Conservation (phyloP, 352 stramenopile species). For the Phytopythium vexans region DNA sequence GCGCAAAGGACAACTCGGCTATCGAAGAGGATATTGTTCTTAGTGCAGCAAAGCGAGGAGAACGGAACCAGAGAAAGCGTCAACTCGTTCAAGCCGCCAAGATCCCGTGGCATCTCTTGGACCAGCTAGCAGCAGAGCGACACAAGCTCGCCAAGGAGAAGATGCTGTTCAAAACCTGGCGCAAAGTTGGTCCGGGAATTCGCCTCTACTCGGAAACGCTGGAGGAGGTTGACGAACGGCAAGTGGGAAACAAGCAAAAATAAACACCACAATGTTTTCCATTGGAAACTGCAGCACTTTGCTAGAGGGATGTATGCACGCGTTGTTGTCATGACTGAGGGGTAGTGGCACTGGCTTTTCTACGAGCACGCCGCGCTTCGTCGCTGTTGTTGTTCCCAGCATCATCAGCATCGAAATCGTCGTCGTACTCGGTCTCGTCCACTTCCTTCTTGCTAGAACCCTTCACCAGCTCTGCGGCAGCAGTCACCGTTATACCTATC, state of each 20-base stretch:
- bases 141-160: conserved; percentile 53
- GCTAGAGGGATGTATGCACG: too few species aligned
- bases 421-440: conserved; percentile 32
- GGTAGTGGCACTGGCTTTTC: too few species aligned
- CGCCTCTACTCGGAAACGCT: conserved; percentile 1
- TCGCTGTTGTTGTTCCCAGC: conserved; percentile 3
- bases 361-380: too few species aligned
- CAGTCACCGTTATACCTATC: neutral
- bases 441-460: conserved; percentile 8
- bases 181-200: conserved; percentile 21
- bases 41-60: neutral
- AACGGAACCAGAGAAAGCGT: conserved; percentile 30
- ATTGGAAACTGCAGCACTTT: too few species aligned
- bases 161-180: conserved; percentile 55
- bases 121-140: conserved; percentile 50
- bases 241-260: too few species aligned
- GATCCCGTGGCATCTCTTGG: conserved; percentile 69
- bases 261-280: too few species aligned
- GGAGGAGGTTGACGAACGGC: too few species aligned
- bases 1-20: neutral
- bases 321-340: too few species aligned
- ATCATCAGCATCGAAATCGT: conserved; percentile 45
- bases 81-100: conserved; percentile 36
- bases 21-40: neutral
- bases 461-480: conserved; percentile 1